Evolutionary conservation across 75 land plant species (phyloP), one percentile per base, ranked within the genome.

Genomic region (Picea sitchensis): DNA sequence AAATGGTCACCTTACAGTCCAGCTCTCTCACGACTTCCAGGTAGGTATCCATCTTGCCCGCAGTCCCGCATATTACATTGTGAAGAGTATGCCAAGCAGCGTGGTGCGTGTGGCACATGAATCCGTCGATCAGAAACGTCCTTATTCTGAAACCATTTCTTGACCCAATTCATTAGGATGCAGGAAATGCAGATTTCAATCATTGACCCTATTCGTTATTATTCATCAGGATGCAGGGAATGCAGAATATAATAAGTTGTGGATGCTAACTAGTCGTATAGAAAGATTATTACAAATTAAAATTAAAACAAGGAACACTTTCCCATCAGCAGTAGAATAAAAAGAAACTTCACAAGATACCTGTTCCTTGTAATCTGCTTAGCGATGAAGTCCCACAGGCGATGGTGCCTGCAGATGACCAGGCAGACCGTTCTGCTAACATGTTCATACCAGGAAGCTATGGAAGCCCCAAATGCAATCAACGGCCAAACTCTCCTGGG

Each of bases 381-480:
- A 83, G 77, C 57, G 59, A 90, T 61, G 59, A 84, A 85, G 62
- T 93, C 94, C 94, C 91, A 90, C 8, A 91, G 11, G 5, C 94
- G 87, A 73, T 96, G 98, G 69, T 96, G 86, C 80, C 88, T 93
- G 88, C 94, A 92, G n/a, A 94, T 80, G 57, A 93, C 79, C 3
- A 93, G 72, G 81, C 94, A 90, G 3, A 87, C 80, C 5, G 83
- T 82, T 57, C 98, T 83, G 56, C 88, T 86, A 36, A 96, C 81
- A 82, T 96, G 98, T 84, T 94, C 98, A 44, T 96, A 96, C 94
- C 94, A 96, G n/a, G 96, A 90, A 73, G 88, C 95, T 17, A 96
- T 58, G 13, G 98, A 93, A 14, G 92, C 85, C 2, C 98, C 94
- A 58, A 96, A 86, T 5, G 90, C 90, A 11, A 94, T 83, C 26